A percentile compares a stretch with the other conserved stretches of the same genome.
Conservation (phyloP, 495 filamentous ascomycete species). For the Cryomyces minteri region DNA sequence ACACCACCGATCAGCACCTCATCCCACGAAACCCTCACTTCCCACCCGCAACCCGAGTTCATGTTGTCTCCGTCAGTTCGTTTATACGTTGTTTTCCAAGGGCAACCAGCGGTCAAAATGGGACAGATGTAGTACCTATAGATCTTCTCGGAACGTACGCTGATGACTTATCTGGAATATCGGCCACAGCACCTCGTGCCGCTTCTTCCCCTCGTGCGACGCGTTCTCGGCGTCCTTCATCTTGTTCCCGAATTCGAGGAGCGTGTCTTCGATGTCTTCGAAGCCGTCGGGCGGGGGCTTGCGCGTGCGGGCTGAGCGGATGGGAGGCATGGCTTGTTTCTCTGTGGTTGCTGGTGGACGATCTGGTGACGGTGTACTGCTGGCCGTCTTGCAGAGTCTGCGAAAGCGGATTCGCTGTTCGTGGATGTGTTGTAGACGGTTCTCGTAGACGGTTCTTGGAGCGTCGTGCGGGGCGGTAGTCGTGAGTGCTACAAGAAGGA, state of each 20-base stretch:
- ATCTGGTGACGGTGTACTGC: too few species aligned
- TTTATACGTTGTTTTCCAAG: too few species aligned
- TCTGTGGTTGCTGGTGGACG: too few species aligned
- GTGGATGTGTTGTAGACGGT: too few species aligned
- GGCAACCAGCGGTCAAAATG: background rate
- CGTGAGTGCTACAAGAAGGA: too few species aligned
- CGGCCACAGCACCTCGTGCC: slow-evolving; percentile 84
- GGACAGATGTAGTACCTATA: too few species aligned
- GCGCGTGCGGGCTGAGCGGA: slow-evolving; percentile 55
- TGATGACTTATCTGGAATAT: slow-evolving; percentile 97
- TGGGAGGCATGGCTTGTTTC: slow-evolving; percentile 56
- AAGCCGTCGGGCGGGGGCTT: slow-evolving; percentile 93
- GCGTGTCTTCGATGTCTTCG: slow-evolving; percentile 89
- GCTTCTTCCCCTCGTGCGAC: slow-evolving; percentile 56
- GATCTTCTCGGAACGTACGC: slow-evolving; percentile 30
- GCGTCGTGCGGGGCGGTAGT: too few species aligned
- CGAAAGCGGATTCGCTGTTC: too few species aligned
- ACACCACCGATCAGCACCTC: background rate
- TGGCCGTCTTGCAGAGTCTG: too few species aligned
- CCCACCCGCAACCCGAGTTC: background rate
- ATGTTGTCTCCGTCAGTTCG: too few species aligned
- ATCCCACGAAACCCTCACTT: background rate
- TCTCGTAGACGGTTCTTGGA: too few species aligned
- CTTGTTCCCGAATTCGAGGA: slow-evolving; percentile 89
- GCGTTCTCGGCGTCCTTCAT: slow-evolving; percentile 95